Percentiles rank a stretch among this genome's conserved stretches.
Evolutionary conservation across 495 filamentous ascomycete genomes (phyloP).

Genomic region (Neurospora sp.): DNA sequence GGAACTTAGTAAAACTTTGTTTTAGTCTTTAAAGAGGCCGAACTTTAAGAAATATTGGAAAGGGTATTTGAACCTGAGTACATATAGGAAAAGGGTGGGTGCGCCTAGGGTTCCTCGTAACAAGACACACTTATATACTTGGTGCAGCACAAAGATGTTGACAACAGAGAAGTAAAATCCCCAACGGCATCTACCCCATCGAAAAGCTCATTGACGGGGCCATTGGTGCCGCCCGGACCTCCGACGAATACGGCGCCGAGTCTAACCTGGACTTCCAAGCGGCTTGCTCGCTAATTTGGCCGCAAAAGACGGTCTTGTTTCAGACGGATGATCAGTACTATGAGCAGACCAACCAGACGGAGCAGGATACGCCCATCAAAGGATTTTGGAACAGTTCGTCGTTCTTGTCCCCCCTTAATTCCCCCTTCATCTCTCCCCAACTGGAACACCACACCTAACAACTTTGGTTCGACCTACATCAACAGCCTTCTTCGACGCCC

Average conservation of each 20-base stretch:
- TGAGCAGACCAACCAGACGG: conserved; percentile 9
- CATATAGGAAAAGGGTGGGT: no score
- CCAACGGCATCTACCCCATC: conserved; percentile 21
- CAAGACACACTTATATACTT: no score
- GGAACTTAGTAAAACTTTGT: no score
- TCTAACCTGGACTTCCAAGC: conserved; percentile 27
- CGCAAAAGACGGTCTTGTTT: conserved; percentile 48
- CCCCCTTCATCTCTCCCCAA: neutral
- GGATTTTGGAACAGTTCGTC: conserved; percentile 35
- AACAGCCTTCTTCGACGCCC: conserved; percentile 33
- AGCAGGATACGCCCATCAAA: conserved; percentile 9
- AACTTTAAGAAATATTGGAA: no score
- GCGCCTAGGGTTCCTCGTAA: no score
- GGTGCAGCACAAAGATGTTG: neutral
- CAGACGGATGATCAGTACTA: conserved; percentile 48
- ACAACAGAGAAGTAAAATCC: conserved; percentile 15
- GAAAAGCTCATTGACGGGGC: conserved; percentile 18
- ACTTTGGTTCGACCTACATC: no score
- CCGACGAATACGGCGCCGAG: conserved; percentile 13
- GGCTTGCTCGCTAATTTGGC: conserved; percentile 38
- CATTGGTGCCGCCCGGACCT: conserved; percentile 17
- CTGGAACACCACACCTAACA: no score
- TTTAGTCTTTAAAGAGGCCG: no score
- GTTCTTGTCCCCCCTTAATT: no score
- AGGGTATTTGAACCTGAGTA: no score